Evolutionary conservation across 371 early-diverging fungal species (phyloP).

Genomic region (Rhizopus delemar): DNA sequence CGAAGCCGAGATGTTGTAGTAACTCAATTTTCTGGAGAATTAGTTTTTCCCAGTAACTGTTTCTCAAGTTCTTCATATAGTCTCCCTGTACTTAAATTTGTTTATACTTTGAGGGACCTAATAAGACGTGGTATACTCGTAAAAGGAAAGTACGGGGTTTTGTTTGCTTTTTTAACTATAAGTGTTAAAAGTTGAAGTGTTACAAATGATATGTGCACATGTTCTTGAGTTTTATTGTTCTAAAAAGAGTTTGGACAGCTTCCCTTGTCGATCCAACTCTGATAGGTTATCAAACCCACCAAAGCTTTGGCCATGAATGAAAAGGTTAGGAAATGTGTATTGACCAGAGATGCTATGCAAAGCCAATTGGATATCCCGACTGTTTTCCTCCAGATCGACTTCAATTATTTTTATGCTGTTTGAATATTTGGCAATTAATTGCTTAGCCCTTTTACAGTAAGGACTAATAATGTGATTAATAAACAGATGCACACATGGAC

Average conservation of each 20-base stretch:
- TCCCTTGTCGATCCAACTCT: slow-evolving; percentile 42
- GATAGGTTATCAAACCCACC: slow-evolving; percentile 50
- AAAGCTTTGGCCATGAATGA: slow-evolving; percentile 41
- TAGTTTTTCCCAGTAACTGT: too few relatives aligned
- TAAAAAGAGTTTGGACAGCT: slow-evolving; percentile 22
- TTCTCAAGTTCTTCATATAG: too few relatives aligned
- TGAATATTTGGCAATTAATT: slow-evolving; percentile 46
- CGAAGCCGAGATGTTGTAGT: too few relatives aligned
- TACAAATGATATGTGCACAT: background rate
- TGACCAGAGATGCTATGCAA: slow-evolving; percentile 35
- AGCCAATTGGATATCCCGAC: slow-evolving; percentile 31
- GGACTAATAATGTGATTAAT: slow-evolving; percentile 27
- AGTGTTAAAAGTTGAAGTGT: background rate
- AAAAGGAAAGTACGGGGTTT: too few relatives aligned
- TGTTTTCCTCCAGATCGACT: slow-evolving; percentile 38
- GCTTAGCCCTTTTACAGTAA: slow-evolving; percentile 58
- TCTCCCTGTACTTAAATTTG: too few relatives aligned
- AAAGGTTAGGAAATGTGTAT: slow-evolving; percentile 51
- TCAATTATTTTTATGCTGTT: slow-evolving; percentile 38
- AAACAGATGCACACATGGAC: slow-evolving; percentile 1
- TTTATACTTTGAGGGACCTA: too few relatives aligned
- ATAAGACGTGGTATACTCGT: too few relatives aligned
- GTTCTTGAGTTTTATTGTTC: background rate
- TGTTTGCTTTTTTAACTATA: too few relatives aligned
- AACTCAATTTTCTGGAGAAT: too few relatives aligned